Base-by-base conservation (phyloP, 2,329 filamentous ascomycete genomes). In the Sporothrix luriei region DNA sequence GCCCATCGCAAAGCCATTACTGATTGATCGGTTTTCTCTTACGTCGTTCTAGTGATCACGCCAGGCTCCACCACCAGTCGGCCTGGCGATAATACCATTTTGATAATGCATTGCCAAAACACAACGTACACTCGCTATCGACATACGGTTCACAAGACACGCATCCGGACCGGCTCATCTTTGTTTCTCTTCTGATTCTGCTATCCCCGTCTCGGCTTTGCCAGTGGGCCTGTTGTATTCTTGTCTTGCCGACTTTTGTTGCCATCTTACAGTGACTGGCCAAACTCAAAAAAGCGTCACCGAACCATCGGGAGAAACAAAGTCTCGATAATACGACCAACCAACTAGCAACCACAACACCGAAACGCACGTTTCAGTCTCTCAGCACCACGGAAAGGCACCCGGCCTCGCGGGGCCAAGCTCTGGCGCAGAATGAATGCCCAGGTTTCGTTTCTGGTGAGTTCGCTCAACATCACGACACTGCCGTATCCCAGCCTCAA, bases 401-500 rank as follows among this genome's bases (percentile, higher is more conserved):
- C 33, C 43, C 24, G 9, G 43, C 70, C 33, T 43, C 38, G 5
- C n/a, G 26, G 46, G 26, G 69, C 38, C 52, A 29, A 16, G 40
- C 40, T 43, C 33, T 38, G 43, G 59, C 21, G 14, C 75, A 81
- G 71, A 73, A 87, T 87, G 85, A 86, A 84, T 74, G 84, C 84
- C 70, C 84, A 86, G 76, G 83, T 87, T 74, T 84, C 83, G 40
- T 86, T 87, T 73, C 80, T 87, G 76, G 85, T 87, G 80, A 81
- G 83, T 80, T 61, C 11, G 16, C 6, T n/a, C 21, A 52, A 33
- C 29, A 21, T 55, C 33, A 13, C 46, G 1, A 11, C n/a, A 14
- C n/a, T 40, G 33, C 51, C 14, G 24, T 16, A 29, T 57, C 29
- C 13, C 40, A 21, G 9, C 29, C 19, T 33, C 33, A 33, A 6